Conservation (phyloP, 768 basidiomycete genomes). For the Tricholoma flavovirens region DNA sequence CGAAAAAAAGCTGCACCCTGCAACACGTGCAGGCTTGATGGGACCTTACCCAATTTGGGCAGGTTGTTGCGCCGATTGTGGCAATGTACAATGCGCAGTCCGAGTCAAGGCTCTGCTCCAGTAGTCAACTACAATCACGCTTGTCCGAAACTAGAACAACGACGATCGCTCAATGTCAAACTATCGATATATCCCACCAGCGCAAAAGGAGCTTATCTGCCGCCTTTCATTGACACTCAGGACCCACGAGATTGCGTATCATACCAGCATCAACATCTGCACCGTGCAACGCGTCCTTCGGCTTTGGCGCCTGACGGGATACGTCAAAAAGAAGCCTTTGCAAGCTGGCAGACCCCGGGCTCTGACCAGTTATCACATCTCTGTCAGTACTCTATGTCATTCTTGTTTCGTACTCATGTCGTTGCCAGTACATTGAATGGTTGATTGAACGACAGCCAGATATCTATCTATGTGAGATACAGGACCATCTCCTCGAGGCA, state of each 20-base stretch:
- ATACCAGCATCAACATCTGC: not conserved
- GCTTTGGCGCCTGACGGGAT: not conserved
- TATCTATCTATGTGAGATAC: not conserved
- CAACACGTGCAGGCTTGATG: no score
- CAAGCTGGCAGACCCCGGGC: not conserved
- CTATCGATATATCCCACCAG: not conserved
- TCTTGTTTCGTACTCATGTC: not conserved
- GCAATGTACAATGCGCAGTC: no score
- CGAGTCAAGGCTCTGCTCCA: no score
- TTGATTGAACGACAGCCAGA: not conserved
- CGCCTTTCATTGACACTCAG: not conserved
- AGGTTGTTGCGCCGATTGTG: no score
- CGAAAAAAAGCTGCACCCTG: no score
- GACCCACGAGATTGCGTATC: not conserved
- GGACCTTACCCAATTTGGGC: no score
- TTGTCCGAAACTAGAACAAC: no score
- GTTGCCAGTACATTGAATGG: not conserved
- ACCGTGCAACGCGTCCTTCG: not conserved
- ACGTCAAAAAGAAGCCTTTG: not conserved
- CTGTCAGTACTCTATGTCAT: not conserved
- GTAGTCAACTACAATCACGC: no score
- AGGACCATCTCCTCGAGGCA: not conserved
- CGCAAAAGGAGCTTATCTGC: not conserved
- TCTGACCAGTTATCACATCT: not conserved
- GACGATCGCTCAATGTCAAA: not conserved